Conservation (phyloP, 495 filamentous ascomycete species). For the Filosporella fistucella region DNA sequence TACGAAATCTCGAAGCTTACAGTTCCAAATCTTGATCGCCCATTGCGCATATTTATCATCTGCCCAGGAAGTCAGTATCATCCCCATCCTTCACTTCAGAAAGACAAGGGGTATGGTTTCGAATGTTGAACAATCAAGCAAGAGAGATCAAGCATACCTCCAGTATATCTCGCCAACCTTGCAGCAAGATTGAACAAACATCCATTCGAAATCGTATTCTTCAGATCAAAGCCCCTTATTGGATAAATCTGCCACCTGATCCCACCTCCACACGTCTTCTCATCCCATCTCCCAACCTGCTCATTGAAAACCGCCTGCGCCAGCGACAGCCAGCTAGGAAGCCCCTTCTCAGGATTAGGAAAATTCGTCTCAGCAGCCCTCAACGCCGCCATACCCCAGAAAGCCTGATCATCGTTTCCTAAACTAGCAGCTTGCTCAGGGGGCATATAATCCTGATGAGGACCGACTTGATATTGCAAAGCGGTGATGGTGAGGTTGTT, state of each 20-base stretch:
- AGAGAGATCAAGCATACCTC: too few relatives aligned
- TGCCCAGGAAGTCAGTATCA: too few relatives aligned
- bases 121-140: constrained; percentile 76
- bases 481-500: constrained; percentile 49
- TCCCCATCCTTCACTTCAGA: too few relatives aligned
- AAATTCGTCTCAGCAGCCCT: constrained; percentile 60
- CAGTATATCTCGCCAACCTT: constrained; percentile 66
- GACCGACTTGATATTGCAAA: constrained; percentile 54
- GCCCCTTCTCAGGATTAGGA: constrained; percentile 43
- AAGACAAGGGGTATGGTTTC: constrained; percentile 61
- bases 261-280: constrained; percentile 64
- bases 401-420: constrained; percentile 65
- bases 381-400: constrained; percentile 67
- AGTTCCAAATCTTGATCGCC: constrained; percentile 61
- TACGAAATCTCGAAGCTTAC: constrained; percentile 45
- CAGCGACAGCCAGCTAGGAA: constrained; percentile 70
- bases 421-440: constrained; percentile 54
- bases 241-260: constrained; percentile 76
- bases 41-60: constrained; percentile 67
- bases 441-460: constrained; percentile 55
- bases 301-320: constrained; percentile 76
- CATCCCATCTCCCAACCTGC: constrained; percentile 59
- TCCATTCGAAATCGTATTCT: constrained; percentile 72
- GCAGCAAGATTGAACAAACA: constrained; percentile 75
- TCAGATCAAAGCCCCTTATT: constrained; percentile 71